Base-by-base conservation (phyloP, 495 filamentous ascomycete species). In the Bryoglossum gracile region DNA sequence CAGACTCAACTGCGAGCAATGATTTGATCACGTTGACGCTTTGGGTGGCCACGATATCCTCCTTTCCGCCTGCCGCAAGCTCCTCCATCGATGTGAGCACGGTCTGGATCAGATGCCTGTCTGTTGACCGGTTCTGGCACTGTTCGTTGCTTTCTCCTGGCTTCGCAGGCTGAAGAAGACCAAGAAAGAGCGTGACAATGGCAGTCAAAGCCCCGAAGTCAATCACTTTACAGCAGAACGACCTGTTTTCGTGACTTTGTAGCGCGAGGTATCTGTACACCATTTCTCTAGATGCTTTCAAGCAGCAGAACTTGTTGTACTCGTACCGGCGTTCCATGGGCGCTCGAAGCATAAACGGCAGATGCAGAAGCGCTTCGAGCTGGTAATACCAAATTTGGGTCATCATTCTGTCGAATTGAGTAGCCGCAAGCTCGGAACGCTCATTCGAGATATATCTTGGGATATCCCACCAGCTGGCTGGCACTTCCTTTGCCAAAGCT, bases 311-410 rank as follows among this genome's bases (percentile, higher is more conserved):
- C 51, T 69, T 74, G 63, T 67, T 76, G 51, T 76, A 74, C 43
- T 74, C 71, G 57, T 67, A 68, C 1, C 58, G 62, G 13, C 57
- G 55, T 46, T 72, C 71, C 21, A 65, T 65, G 0, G 69, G 56
- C 35, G 68, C 65, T 4, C 62, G 65, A 4, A 73, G 58, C 66
- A 73, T 69, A 48, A 67, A 73, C 3, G 71, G 71, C 11, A 75
- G 62, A 50, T 75, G 71, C 0, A 70, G 54, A 3, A 73, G 59
- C 35, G 67, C 63, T 32, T 65, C 56, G 3, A 73, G 60, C 44
- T 70, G 62, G 55, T 65, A 62, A 38, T 68, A 69, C 52, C 73
- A 68, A 48, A 75, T 66, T 45, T 77, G 73, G 9, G 61, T 48
- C 56, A 56, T 56, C 1, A 56, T 13, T 1, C 50, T 33, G 37